phyloP scores from a whole-genome alignment of 768 basidiomycete genomes.

The Tubosaeta sp. region DNA sequence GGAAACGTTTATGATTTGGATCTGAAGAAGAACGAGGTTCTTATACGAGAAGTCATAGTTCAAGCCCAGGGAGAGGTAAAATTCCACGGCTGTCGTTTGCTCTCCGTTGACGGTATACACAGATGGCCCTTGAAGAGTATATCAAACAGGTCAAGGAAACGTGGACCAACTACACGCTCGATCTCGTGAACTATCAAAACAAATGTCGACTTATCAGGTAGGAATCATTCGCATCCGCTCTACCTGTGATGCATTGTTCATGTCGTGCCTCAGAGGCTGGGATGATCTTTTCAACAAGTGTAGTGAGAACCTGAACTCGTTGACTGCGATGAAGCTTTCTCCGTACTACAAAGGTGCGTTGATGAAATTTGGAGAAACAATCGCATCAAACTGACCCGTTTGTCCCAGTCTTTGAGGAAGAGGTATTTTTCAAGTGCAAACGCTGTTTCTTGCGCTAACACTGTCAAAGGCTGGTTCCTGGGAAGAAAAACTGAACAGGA shows the following conservation, averaged over 20 bases:
- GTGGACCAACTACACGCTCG: slow-evolving; percentile 94
- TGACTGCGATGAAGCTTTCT: slow-evolving; percentile 95
- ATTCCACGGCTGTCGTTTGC: slow-evolving; percentile 4
- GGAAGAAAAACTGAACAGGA: slow-evolving; percentile 95
- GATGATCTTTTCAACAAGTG: slow-evolving; percentile 97
- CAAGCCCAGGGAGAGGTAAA: slow-evolving; percentile 95
- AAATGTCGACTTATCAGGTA: slow-evolving; percentile 93
- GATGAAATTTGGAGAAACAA: neutral
- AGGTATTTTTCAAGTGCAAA: slow-evolving; percentile 39
- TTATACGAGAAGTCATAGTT: slow-evolving; percentile 92
- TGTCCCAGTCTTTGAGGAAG: slow-evolving; percentile 77
- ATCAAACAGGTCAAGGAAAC: slow-evolving; percentile 95
- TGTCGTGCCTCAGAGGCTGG: slow-evolving; percentile 65
- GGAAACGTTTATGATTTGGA: slow-evolving; percentile 98
- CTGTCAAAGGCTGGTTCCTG: slow-evolving; percentile 69
- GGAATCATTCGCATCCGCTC: slow-evolving; percentile 3
- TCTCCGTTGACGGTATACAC: slow-evolving; percentile 17
- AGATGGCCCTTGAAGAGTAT: slow-evolving; percentile 96
- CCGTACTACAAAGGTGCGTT: slow-evolving; percentile 91
- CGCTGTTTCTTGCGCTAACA: slow-evolving; percentile 5
- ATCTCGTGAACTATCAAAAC: slow-evolving; percentile 97
- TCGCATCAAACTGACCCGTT: slow-evolving; percentile 1
- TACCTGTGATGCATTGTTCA: slow-evolving; percentile 1
- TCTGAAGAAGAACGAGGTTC: slow-evolving; percentile 83
- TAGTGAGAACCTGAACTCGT: slow-evolving; percentile 92